Evolutionary conservation across 306 rosid species (phyloP).

Genomic region (Lithocarpus polystachyus): DNA sequence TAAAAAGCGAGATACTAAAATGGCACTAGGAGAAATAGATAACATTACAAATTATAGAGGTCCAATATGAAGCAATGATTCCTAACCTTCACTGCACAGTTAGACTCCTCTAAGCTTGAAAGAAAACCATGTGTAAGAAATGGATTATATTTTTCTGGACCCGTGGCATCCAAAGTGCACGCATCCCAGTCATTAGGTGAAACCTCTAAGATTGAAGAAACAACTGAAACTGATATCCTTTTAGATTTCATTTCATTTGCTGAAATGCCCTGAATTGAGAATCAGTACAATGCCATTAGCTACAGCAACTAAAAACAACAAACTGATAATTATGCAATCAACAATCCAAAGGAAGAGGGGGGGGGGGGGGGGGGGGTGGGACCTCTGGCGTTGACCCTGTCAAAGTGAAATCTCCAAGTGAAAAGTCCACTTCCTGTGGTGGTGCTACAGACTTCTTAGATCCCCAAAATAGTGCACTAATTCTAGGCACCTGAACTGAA

Average conservation of each 20-base stretch:
- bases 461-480: conserved; percentile 65
- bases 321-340: neutral
- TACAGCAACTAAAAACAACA: neutral
- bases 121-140: conserved; percentile 75
- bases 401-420: conserved; percentile 48
- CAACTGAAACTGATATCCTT: conserved; percentile 47
- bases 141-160: conserved; percentile 67
- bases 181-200: conserved; percentile 78
- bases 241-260: conserved; percentile 33
- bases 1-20: neutral
- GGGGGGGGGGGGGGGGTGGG: neutral
- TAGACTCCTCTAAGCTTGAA: conserved; percentile 66
- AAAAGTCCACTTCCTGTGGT: conserved; percentile 30
- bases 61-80: neutral
- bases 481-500: conserved; percentile 28
- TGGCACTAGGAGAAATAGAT: neutral
- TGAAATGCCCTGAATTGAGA: conserved; percentile 28
- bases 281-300: neutral
- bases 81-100: conserved; percentile 60
- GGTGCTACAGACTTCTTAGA: conserved; percentile 40
- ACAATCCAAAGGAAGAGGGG: neutral
- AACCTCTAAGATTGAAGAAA: conserved; percentile 73
- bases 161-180: conserved; percentile 60
- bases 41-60: neutral
- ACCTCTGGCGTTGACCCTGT: conserved; percentile 38